Percentiles rank a stretch among this genome's conserved stretches.
Conservation (phyloP, 177 flowering plant genomes). For the Vitis hybrid region DNA sequence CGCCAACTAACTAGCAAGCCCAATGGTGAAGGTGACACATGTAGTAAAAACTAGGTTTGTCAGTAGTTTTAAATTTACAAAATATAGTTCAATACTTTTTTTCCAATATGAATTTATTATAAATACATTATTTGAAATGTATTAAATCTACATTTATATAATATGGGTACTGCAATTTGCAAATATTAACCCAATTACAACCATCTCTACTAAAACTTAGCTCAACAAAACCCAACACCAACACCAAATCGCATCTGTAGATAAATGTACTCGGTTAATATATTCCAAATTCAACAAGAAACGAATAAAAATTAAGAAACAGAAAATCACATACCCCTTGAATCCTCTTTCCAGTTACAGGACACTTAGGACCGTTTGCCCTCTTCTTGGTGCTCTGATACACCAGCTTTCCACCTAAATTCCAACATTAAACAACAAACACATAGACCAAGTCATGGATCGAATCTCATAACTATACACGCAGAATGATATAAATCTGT, state of each 20-base stretch:
- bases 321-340: conserved; percentile 63
- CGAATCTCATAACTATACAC: neutral
- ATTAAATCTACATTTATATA: too few relatives aligned
- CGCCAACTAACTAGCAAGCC: too few relatives aligned
- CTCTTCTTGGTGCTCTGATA: conserved; percentile 80
- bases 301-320: neutral
- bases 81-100: too few relatives aligned
- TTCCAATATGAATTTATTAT: too few relatives aligned
- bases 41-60: too few relatives aligned
- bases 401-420: conserved; percentile 61
- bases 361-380: conserved; percentile 81
- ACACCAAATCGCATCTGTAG: neutral
- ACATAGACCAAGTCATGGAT: neutral
- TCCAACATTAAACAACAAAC: conserved; percentile 4
- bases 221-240: neutral
- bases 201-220: too few relatives aligned
- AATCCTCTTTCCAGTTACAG: conserved; percentile 85
- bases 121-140: too few relatives aligned
- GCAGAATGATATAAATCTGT: neutral
- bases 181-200: too few relatives aligned
- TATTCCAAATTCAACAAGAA: neutral
- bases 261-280: neutral
- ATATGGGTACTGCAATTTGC: too few relatives aligned
- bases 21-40: too few relatives aligned
- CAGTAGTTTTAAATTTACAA: too few relatives aligned